phyloP scores from a whole-genome alignment of 306 rosid species.

The Astragalus glycyphyllos region DNA sequence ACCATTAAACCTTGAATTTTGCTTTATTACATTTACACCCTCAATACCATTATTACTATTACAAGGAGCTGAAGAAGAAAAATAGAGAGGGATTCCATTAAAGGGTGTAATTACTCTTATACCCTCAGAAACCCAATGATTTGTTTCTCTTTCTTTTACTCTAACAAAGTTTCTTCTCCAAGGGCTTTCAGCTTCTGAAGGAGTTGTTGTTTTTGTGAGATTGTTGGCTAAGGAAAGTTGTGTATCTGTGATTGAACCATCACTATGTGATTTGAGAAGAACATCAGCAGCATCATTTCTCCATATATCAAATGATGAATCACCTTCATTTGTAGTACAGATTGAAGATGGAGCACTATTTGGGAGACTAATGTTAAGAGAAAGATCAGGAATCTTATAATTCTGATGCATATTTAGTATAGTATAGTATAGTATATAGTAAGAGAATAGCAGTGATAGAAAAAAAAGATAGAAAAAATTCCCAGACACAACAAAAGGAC shows the following conservation, averaged over 20 bases:
- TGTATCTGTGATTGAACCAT: conserved; percentile 53
- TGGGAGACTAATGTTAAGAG: conserved; percentile 81
- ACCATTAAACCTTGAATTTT: conserved; percentile 58
- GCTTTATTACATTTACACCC: conserved; percentile 44
- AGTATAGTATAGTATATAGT: neutral
- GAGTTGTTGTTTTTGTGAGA: conserved; percentile 20
- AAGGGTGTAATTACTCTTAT: conserved; percentile 48
- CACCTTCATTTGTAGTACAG: conserved; percentile 44
- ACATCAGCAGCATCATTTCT: conserved; percentile 3
- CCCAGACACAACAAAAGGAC: conserved; percentile 11
- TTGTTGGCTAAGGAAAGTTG: conserved; percentile 55
- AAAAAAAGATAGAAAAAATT: neutral
- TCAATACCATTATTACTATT: neutral
- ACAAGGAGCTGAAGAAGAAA: conserved; percentile 42
- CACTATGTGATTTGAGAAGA: conserved; percentile 53
- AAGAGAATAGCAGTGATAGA: neutral
- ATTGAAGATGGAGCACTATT: conserved; percentile 63
- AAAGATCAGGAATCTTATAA: conserved; percentile 77
- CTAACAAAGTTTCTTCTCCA: conserved; percentile 48
- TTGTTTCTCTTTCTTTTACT: neutral
- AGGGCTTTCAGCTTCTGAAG: conserved; percentile 56
- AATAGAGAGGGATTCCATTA: conserved; percentile 72
- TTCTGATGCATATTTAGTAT: conserved; percentile 52
- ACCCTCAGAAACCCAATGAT: conserved; percentile 45
- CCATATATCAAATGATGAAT: conserved; percentile 62